A percentile compares a stretch with the other conserved stretches of the same genome.
These are phyloP conservation scores for Erigeron canadensis DNA, from an alignment of 129 eudicot genomes.

Conservation along the genomic window DNA sequence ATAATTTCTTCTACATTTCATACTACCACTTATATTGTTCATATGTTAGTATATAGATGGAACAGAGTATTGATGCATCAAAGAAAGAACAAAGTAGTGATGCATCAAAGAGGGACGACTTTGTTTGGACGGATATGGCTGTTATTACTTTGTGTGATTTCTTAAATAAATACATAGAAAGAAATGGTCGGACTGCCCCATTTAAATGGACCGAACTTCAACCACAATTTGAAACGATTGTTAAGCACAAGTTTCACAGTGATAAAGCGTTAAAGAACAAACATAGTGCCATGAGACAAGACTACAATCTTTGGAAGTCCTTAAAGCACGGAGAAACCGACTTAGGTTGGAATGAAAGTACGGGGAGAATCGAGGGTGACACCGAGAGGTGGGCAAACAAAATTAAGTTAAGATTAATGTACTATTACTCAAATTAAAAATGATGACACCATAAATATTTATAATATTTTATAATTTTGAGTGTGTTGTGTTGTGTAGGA, in stretches of 20 bases:
- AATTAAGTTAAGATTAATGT: neutral
- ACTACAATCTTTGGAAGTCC: slow-evolving; percentile 13
- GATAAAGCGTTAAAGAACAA: slow-evolving; percentile 13
- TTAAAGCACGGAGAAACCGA: neutral
- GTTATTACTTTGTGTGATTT: slow-evolving; percentile 7
- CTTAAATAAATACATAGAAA: slow-evolving; percentile 3
- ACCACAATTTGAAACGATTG: slow-evolving; percentile 7
- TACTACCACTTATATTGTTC: too few relatives aligned
- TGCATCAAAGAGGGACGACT: neutral
- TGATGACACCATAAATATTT: neutral
- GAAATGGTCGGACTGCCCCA: neutral
- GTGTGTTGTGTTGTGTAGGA: neutral
- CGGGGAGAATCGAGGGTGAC: neutral
- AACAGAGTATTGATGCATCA: neutral
- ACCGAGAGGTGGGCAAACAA: slow-evolving; percentile 10
- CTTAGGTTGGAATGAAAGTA: slow-evolving; percentile 13
- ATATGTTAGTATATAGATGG: neutral
- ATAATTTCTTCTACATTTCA: too few relatives aligned
- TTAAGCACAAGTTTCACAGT: neutral
- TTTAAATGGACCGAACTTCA: slow-evolving; percentile 11
- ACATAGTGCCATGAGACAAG: neutral
- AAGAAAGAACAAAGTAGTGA: neutral
- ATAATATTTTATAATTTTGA: neutral
- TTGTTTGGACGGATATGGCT: neutral
- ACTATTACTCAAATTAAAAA: neutral